These are phyloP conservation scores for Malassezia pachydermatis DNA, from an alignment of 1,284 basidiomycete species.

Conservation along the genomic window DNA sequence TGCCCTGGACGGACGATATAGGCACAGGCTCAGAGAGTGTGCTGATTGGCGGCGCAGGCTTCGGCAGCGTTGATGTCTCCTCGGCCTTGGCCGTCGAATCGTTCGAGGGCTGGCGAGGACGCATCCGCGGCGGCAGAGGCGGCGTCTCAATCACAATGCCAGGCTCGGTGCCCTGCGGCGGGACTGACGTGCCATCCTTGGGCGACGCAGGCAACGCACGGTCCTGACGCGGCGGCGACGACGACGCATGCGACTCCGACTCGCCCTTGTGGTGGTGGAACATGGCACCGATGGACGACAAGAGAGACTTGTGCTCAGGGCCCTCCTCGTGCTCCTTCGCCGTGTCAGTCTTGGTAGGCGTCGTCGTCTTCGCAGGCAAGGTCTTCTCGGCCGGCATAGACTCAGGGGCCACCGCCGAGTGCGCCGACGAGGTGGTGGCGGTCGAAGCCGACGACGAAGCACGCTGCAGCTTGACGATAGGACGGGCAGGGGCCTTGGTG, in stretches of 20 bases:
- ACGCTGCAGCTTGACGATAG: neutral
- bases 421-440: no score
- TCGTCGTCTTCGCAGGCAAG: no score
- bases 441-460: neutral
- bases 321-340: no score
- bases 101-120: neutral
- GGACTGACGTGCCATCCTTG: neutral
- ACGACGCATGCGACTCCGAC: neutral
- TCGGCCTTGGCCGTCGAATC: neutral
- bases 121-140: conserved; percentile 1
- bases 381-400: no score
- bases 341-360: no score
- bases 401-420: no score
- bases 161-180: neutral
- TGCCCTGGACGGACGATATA: no score
- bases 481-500: no score
- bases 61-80: neutral
- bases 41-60: no score
- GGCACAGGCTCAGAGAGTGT: conserved; percentile 1
- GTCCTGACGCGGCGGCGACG: neutral
- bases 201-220: neutral
- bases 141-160: neutral
- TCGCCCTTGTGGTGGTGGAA: neutral
- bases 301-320: no score
- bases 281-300: no score